These are phyloP conservation scores for Cyclospora cayetanensis DNA, from an alignment of 169 alveolate genomes.

Conservation along the genomic window DNA sequence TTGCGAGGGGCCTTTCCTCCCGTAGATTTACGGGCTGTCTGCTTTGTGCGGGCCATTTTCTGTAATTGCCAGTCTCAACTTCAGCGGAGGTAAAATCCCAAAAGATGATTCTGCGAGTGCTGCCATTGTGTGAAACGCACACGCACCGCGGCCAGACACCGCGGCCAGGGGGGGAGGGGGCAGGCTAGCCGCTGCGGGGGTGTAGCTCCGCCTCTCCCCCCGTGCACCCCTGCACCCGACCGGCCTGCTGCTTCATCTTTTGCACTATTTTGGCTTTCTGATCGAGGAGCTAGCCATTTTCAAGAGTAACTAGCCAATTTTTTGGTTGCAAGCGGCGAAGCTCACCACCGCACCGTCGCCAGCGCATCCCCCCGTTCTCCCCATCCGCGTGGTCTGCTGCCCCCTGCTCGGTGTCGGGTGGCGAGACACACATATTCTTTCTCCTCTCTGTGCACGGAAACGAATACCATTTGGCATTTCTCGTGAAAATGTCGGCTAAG, in stretches of 20 bases:
- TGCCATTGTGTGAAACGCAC: not conserved
- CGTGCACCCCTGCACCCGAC: not conserved
- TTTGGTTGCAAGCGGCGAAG: not conserved
- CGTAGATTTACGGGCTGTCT: slow-evolving; percentile 98
- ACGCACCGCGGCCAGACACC: not conserved
- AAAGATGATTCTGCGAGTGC: not conserved
- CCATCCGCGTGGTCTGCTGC: not conserved
- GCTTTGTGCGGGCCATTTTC: slow-evolving; percentile 95
- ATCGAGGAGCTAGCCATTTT: not conserved
- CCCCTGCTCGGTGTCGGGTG: not conserved
- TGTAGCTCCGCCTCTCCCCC: not conserved
- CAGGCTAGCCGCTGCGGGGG: not conserved
- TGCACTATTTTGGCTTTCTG: not conserved
- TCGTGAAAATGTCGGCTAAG: slow-evolving; percentile 73
- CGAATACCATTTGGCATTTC: not conserved
- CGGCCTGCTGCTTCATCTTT: not conserved
- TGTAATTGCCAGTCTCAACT: not conserved
- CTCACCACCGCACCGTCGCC: not conserved
- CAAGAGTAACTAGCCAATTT: not conserved
- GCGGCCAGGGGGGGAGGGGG: not conserved
- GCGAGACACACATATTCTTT: not conserved
- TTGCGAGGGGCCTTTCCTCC: slow-evolving; percentile 99
- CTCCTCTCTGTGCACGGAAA: not conserved
- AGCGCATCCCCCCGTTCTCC: not conserved
- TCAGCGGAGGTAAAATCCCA: not conserved